phyloP scores from a whole-genome alignment of 805 yeast species.

The Candida methanosorbosa region DNA sequence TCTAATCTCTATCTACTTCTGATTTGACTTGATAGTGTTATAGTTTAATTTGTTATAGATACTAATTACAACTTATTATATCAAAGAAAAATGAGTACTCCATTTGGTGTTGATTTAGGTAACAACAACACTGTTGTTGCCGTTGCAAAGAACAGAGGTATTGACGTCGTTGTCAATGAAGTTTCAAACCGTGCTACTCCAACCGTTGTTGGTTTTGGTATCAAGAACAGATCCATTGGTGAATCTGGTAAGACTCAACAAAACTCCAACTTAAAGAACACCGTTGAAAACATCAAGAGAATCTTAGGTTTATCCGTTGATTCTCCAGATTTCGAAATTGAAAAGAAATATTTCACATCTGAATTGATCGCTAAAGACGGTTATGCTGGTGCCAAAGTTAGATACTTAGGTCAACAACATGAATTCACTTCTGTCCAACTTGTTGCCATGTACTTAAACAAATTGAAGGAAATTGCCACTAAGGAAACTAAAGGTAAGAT shows the following conservation, averaged over 20 bases:
- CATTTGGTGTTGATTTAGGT: slow-evolving; percentile 98
- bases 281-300: slow-evolving; percentile 92
- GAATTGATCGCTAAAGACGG: slow-evolving; percentile 68
- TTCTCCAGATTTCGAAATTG: slow-evolving; percentile 73
- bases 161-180: slow-evolving; percentile 96
- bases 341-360: slow-evolving; percentile 65
- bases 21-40: too few species aligned
- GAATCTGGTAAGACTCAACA: slow-evolving; percentile 96
- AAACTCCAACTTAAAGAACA: slow-evolving; percentile 92
- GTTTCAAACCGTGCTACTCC: slow-evolving; percentile 98
- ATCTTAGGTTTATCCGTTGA: slow-evolving; percentile 67
- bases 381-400: slow-evolving; percentile 76
- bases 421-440: slow-evolving; percentile 85
- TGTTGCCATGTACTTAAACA: slow-evolving; percentile 90
- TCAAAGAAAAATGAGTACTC: slow-evolving; percentile 78
- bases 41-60: too few species aligned
- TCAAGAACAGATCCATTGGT: slow-evolving; percentile 84
- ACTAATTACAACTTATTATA: not conserved
- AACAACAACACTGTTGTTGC: slow-evolving; percentile 90
- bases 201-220: slow-evolving; percentile 78
- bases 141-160: slow-evolving; percentile 96
- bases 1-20: too few species aligned
- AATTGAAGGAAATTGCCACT: slow-evolving; percentile 71
- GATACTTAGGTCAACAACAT: slow-evolving; percentile 68
- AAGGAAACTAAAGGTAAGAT: slow-evolving; percentile 78